Percentiles rank a stretch among this genome's conserved stretches.
Evolutionary conservation across 2,329 filamentous ascomycete species (phyloP).

Genomic region (Massarina eburnea): DNA sequence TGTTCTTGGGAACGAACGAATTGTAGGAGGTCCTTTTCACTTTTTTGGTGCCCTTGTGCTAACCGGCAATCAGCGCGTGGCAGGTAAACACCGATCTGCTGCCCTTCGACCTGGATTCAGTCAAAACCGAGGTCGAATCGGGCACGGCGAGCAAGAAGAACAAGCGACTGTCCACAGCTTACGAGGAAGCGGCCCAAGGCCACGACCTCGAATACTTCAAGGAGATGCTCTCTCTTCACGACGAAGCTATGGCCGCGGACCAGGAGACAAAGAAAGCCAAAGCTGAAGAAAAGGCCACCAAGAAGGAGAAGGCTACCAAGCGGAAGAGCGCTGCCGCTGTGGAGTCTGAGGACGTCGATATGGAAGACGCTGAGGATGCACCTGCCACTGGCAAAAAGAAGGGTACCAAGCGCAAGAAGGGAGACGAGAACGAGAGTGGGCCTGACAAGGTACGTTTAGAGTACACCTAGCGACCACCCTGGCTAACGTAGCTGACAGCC

Average conservation of each 20-base stretch:
- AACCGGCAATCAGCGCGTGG: conserved; percentile 69
- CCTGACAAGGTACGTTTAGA: conserved; percentile 57
- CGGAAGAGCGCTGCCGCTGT: conserved; percentile 42
- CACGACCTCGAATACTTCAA: conserved; percentile 84
- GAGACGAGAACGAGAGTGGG: conserved; percentile 66
- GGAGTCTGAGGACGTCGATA: conserved; percentile 41
- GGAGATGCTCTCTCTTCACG: conserved; percentile 65
- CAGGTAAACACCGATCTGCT: conserved; percentile 81
- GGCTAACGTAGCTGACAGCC: conserved; percentile 41
- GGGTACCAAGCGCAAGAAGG: conserved; percentile 63
- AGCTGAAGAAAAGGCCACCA: conserved; percentile 61
- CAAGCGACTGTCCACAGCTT: conserved; percentile 78
- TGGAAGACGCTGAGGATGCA: conserved; percentile 46
- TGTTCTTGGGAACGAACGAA: conserved; percentile 94
- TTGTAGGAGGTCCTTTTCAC: conserved; percentile 69
- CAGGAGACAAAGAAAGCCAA: conserved; percentile 64
- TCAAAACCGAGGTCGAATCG: conserved; percentile 69
- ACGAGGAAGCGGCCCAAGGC: conserved; percentile 75
- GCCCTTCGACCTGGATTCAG: conserved; percentile 72
- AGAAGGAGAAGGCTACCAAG: conserved; percentile 58
- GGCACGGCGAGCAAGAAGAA: conserved; percentile 82
- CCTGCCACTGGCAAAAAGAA: conserved; percentile 63
- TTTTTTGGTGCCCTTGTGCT: conserved; percentile 2
- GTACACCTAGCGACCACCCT: not conserved
- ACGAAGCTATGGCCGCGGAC: conserved; percentile 57